Conservation (phyloP, 768 basidiomycete species). For the Megacollybia marginata region DNA sequence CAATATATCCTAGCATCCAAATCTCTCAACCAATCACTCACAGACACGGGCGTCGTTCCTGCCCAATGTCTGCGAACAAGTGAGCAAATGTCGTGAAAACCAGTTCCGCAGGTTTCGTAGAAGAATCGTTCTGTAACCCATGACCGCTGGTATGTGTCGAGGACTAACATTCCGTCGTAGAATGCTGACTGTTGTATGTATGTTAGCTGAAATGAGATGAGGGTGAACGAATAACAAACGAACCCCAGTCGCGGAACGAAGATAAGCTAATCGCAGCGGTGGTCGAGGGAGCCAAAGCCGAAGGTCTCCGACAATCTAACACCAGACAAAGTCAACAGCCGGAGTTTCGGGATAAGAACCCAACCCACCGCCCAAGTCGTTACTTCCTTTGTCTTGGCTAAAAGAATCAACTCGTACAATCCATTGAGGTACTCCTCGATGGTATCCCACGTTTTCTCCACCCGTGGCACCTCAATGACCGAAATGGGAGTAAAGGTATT, state of each 20-base stretch:
- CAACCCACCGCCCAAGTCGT: conserved; percentile 56
- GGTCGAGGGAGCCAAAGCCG: conserved; percentile 38
- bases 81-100: too few species aligned
- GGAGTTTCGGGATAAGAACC: too few species aligned
- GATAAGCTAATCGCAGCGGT: conserved; percentile 40
- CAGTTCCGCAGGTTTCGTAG: conserved; percentile 29
- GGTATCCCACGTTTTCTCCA: conserved; percentile 43
- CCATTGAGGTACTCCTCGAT: conserved; percentile 45
- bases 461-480: conserved; percentile 42
- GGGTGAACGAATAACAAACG: conserved; percentile 6
- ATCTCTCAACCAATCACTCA: too few species aligned
- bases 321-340: background rate
- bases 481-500: conserved; percentile 65
- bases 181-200: conserved; percentile 39
- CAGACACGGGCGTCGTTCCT: too few species aligned
- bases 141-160: conserved; percentile 39
- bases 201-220: conserved; percentile 1
- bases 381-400: conserved; percentile 38
- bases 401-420: conserved; percentile 41
- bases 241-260: conserved; percentile 62
- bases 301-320: conserved; percentile 42
- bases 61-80: too few species aligned
- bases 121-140: conserved; percentile 64
- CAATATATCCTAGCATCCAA: too few species aligned
- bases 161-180: conserved; percentile 46